Evolutionary conservation across 1,139 yeast genomes (phyloP), one percentile per base, ranked within the genome.

Genomic region (Fermentozyma sake): DNA sequence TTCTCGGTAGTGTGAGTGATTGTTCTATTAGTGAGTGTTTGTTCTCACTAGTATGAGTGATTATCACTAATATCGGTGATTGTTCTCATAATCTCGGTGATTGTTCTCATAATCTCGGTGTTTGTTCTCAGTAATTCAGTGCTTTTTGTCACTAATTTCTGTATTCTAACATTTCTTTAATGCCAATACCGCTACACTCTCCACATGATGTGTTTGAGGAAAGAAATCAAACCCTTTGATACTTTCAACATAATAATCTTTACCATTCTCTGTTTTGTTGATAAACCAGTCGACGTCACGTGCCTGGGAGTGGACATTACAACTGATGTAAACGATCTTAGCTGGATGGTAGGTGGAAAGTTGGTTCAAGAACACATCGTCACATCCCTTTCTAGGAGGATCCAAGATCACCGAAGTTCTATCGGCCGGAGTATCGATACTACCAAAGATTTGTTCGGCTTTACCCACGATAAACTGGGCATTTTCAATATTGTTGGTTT

Each of bases 151-250:
- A 7, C 18, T 16, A 16, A 9, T 16, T 16, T 16, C 11, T 19
- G 7, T n/a, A n/a, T n/a, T n/a, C n/a, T n/a, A n/a, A n/a, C 13
- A 21, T 6, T 13, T 18, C 17, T 40, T 53, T 27, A 50, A 44
- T 13, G 51, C 40, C 39, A 91, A 63, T 5, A 91, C 96, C 7
- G 96, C 95, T 16, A 89, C 94, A 51, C 95, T 79, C 56, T 91
- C 98, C 29, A 91, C 97, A 51, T 91, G 98, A 50, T 91, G 95
- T 0, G 98, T 91, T 55, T 89, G 97, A 3, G 98, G 98, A 67
- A 91, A 91, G 58, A 91, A 89, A 56, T 91, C 98, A 57, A 91
- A 91, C 1, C 98, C 98, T 48, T 89, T 76, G 21, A 91, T 68
- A 41, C 91, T 80, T 42, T 84, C 95, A 28, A 91, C 72, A 34